Conservation (phyloP, 2,329 filamentous ascomycete genomes). For the Myriosclerotinia scirpicola region DNA sequence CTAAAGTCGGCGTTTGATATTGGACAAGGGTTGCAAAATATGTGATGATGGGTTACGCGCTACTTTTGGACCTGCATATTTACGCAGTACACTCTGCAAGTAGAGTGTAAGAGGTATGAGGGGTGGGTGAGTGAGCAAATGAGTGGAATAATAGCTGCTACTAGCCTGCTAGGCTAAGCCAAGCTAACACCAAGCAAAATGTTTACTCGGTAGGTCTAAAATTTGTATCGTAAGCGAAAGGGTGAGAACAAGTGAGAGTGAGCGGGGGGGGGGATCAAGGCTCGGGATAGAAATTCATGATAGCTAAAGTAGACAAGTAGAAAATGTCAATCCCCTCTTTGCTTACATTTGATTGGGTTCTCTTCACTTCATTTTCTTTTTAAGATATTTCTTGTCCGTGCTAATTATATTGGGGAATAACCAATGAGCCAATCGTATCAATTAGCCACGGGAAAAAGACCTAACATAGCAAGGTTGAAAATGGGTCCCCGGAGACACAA, state of each 20-base stretch:
- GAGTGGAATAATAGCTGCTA: not conserved
- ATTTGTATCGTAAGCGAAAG: not conserved
- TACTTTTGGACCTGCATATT: slow-evolving; percentile 10
- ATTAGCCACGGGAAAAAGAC: not conserved
- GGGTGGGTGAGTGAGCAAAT: not conserved
- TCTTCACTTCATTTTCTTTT: not conserved
- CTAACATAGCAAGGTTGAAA: not conserved
- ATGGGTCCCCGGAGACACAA: not conserved
- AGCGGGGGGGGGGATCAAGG: not conserved
- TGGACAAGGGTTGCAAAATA: not conserved
- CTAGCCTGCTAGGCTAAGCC: too few species aligned
- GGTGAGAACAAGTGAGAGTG: not conserved
- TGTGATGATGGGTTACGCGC: slow-evolving; percentile 6
- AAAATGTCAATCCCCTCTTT: too few species aligned
- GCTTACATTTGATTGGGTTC: not conserved
- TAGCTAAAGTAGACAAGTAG: not conserved
- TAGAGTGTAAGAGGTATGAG: not conserved
- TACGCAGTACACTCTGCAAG: not conserved
- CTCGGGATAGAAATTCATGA: not conserved
- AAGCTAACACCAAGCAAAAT: not conserved
- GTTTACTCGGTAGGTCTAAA: not conserved
- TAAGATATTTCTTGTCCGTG: not conserved
- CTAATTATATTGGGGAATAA: not conserved
- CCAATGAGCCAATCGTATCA: not conserved
- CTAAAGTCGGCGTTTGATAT: not conserved